A percentile compares a stretch with the other conserved stretches of the same genome.
phyloP scores from a whole-genome alignment of 306 rosid genomes.

The Trifolium dubium region DNA sequence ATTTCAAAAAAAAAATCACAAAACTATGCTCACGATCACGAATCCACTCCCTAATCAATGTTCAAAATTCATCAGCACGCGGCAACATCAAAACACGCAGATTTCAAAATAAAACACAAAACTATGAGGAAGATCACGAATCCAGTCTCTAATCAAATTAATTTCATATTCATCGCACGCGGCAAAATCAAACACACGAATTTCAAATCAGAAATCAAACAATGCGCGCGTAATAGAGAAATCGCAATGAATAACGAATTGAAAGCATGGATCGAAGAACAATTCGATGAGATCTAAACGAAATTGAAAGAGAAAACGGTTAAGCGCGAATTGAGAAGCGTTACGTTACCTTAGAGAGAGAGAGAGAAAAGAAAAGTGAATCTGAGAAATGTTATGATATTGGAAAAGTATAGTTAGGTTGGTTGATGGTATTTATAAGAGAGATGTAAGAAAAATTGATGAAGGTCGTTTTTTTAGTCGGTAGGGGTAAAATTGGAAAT shows the following conservation, averaged over 20 bases:
- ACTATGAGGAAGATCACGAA: background rate
- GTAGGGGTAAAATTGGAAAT: constrained; percentile 44
- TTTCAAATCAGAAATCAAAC: constrained; percentile 14
- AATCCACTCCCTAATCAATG: constrained; percentile 9
- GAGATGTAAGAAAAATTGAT: background rate
- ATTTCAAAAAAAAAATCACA: background rate
- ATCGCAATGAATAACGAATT: background rate
- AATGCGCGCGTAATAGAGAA: constrained; percentile 23
- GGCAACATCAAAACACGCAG: background rate
- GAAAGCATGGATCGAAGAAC: constrained; percentile 39
- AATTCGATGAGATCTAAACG: constrained; percentile 30
- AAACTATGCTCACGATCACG: constrained; percentile 26
- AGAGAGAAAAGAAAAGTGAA: background rate
- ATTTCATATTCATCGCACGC: background rate
- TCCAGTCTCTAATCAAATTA: background rate
- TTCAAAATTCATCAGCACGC: background rate
- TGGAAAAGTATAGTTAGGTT: constrained; percentile 4
- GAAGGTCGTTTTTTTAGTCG: constrained; percentile 36
- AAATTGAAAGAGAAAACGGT: constrained; percentile 24
- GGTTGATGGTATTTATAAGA: constrained; percentile 33
- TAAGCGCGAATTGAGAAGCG: background rate
- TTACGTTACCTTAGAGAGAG: constrained; percentile 31
- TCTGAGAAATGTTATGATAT: background rate
- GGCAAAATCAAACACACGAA: background rate
- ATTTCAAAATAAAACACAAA: background rate